Conservation (phyloP, 2,329 filamentous ascomycete genomes). For the Sporothrix protearum region DNA sequence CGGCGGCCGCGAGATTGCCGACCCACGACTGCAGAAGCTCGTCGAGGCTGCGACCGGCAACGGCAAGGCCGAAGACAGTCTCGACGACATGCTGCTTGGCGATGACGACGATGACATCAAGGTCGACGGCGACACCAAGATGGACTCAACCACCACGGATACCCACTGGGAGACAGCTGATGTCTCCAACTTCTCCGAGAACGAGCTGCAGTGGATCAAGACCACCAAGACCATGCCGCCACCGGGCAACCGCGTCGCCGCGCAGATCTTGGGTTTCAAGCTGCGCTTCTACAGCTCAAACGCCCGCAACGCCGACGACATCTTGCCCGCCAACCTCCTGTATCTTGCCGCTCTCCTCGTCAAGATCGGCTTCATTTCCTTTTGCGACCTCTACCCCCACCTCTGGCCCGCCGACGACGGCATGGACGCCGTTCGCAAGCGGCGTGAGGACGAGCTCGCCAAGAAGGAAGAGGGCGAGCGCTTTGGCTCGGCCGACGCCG, state of each 20-base stretch:
- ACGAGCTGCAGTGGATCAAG: slow-evolving; percentile 70
- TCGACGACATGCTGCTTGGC: slow-evolving; percentile 31
- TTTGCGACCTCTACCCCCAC: slow-evolving; percentile 87
- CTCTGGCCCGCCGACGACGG: slow-evolving; percentile 79
- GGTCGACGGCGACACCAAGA: slow-evolving; percentile 49
- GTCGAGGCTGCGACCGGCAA: slow-evolving; percentile 35
- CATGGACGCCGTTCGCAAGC: slow-evolving; percentile 71
- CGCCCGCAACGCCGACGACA: slow-evolving; percentile 67
- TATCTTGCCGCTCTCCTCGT: slow-evolving; percentile 88
- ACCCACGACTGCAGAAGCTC: slow-evolving; percentile 51
- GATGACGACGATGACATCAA: slow-evolving; percentile 39
- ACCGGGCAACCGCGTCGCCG: slow-evolving; percentile 82
- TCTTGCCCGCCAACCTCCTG: slow-evolving; percentile 85
- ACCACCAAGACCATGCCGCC: slow-evolving; percentile 79
- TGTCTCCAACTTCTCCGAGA: slow-evolving; percentile 36
- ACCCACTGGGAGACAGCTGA: slow-evolving; percentile 39
- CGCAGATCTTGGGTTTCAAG: slow-evolving; percentile 95
- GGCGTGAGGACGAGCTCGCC: slow-evolving; percentile 69
- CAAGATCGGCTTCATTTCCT: slow-evolving; percentile 94
- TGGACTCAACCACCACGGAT: slow-evolving; percentile 34
- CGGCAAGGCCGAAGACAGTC: slow-evolving; percentile 28
- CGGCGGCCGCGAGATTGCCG: slow-evolving; percentile 65
- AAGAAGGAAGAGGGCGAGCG: slow-evolving; percentile 70
- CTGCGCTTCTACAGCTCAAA: slow-evolving; percentile 88
- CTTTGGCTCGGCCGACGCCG: slow-evolving; percentile 72